These are phyloP conservation scores for Pleurotus citrinopileatus DNA, from an alignment of 768 basidiomycete genomes.

Conservation along the genomic window DNA sequence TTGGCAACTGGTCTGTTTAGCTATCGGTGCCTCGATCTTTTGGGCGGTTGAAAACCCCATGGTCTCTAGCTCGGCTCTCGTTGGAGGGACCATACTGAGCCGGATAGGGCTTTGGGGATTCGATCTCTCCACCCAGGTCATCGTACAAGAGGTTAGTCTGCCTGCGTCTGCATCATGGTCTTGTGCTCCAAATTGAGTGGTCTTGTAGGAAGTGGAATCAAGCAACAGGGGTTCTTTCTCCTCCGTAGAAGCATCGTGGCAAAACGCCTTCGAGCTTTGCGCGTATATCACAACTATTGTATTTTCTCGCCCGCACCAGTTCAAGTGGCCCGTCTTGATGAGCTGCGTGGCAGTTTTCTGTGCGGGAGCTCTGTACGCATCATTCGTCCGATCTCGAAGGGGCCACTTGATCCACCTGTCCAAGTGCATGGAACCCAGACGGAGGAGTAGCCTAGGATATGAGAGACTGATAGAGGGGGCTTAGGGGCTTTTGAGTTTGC, in stretches of 20 bases:
- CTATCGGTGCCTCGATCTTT: slow-evolving; percentile 17
- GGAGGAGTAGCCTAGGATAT: neutral
- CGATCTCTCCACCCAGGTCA: slow-evolving; percentile 24
- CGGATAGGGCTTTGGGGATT: slow-evolving; percentile 28
- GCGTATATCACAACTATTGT: slow-evolving; percentile 23
- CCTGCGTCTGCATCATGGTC: neutral
- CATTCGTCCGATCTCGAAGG: slow-evolving; percentile 21
- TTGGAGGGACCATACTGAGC: slow-evolving; percentile 22
- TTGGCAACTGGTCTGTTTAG: slow-evolving; percentile 23
- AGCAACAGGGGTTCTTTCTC: slow-evolving; percentile 23
- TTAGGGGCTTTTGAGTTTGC: neutral
- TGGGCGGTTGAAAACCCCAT: slow-evolving; percentile 11
- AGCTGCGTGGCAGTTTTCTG: slow-evolving; percentile 17
- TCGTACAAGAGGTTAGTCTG: slow-evolving; percentile 23
- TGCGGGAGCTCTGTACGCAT: slow-evolving; percentile 16
- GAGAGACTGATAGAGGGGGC: neutral
- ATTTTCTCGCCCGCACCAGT: slow-evolving; percentile 25
- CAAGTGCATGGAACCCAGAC: neutral
- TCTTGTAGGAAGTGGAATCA: slow-evolving; percentile 18
- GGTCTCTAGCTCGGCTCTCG: slow-evolving; percentile 16
- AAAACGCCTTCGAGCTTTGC: slow-evolving; percentile 23
- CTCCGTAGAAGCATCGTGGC: slow-evolving; percentile 23
- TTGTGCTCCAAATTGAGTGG: neutral
- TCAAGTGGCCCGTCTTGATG: slow-evolving; percentile 20
- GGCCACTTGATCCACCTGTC: slow-evolving; percentile 20